These are phyloP conservation scores for Neofusicoccum parvum DNA, from an alignment of 2,329 filamentous ascomycete species.

Conservation along the genomic window DNA sequence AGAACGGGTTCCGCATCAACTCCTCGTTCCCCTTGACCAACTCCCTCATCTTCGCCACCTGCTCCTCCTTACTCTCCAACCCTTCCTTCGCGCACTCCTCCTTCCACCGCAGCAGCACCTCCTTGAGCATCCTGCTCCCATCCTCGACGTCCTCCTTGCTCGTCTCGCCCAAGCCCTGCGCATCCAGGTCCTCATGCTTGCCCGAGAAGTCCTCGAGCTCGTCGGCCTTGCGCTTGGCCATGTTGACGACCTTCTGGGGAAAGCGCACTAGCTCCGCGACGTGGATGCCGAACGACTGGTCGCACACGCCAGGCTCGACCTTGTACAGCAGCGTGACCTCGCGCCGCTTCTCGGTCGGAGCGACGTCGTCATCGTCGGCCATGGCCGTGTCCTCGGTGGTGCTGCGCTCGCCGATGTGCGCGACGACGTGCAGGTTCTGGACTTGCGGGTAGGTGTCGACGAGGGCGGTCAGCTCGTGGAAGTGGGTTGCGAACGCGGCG, in stretches of 20 bases:
- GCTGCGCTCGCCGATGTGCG: conserved; percentile 69
- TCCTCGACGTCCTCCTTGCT: conserved; percentile 86
- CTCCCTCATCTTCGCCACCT: conserved; percentile 76
- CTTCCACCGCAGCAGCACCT: conserved; percentile 84
- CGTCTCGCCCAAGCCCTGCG: conserved; percentile 34
- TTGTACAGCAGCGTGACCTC: conserved; percentile 97
- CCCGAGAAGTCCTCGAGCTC: conserved; percentile 94
- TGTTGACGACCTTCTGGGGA: conserved; percentile 94
- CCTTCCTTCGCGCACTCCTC: conserved; percentile 65
- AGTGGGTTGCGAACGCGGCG: conserved; percentile 95
- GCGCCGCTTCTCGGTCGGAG: conserved; percentile 44
- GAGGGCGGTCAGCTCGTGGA: conserved; percentile 93
- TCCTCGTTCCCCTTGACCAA: conserved; percentile 74
- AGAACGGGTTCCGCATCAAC: conserved; percentile 66
- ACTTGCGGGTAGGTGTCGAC: conserved; percentile 86
- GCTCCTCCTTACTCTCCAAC: conserved; percentile 64
- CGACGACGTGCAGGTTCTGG: conserved; percentile 91
- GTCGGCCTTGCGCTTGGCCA: conserved; percentile 99
- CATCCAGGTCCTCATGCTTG: conserved; percentile 64
- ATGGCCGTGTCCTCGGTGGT: conserved; percentile 29
- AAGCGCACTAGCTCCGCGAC: conserved; percentile 96
- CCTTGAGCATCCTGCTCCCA: conserved; percentile 82
- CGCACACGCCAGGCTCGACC: conserved; percentile 91
- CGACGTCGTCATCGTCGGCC: conserved; percentile 45
- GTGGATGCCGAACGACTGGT: conserved; percentile 98